A percentile compares a stretch with the other conserved stretches of the same genome.
Conservation (phyloP, 495 filamentous ascomycete genomes). For the Trichoderma gamsii region DNA sequence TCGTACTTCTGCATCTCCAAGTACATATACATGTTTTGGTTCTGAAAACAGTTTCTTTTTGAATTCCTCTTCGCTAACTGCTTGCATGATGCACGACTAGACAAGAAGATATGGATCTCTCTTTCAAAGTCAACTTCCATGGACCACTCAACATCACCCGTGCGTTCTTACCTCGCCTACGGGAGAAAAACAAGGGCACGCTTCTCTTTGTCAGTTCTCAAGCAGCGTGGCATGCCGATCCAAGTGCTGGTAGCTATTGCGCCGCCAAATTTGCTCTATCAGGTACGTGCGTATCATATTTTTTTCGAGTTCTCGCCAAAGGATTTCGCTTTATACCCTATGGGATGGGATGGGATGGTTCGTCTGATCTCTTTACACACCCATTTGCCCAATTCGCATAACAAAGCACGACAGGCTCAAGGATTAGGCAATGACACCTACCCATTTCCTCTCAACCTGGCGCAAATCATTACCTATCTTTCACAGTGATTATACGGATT, state of each 20-base stretch:
- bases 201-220: slow-evolving; percentile 30
- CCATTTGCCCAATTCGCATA: not conserved
- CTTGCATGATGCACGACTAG: slow-evolving; percentile 19
- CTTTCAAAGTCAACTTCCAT: slow-evolving; percentile 47
- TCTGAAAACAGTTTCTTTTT: not conserved
- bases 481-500: not conserved
- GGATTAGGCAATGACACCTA: not conserved
- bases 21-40: too few relatives aligned
- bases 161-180: slow-evolving; percentile 41
- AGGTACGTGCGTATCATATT: not conserved
- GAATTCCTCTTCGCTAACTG: not conserved
- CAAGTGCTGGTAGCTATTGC: slow-evolving; percentile 20
- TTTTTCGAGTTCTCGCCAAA: not conserved
- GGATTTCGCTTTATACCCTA: not conserved
- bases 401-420: not conserved
- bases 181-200: slow-evolving; percentile 39
- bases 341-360: not conserved
- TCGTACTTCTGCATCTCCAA: not conserved
- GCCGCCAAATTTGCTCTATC: slow-evolving; percentile 23
- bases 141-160: slow-evolving; percentile 40
- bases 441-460: not conserved
- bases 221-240: slow-evolving; percentile 19
- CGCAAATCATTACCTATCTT: not conserved
- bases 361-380: not conserved
- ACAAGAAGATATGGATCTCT: slow-evolving; percentile 23